Conservation (phyloP, 345 rosid genomes). For the Rhodamnia argentea region DNA sequence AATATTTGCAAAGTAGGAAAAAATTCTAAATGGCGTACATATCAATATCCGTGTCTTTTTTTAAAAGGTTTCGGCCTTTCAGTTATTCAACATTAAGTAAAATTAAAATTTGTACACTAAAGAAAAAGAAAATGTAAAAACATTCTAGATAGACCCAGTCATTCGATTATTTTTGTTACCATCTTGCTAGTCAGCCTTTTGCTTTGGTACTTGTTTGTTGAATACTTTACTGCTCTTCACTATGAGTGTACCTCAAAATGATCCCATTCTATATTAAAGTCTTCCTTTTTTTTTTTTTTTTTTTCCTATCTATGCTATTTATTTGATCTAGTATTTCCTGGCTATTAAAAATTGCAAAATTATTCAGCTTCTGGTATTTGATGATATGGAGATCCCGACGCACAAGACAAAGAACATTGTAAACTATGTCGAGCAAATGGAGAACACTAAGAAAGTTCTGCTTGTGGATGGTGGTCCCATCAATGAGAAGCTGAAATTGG, state of each 20-base stretch:
- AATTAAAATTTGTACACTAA: not conserved
- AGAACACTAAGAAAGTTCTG: conserved; percentile 72
- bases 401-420: conserved; percentile 86
- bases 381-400: conserved; percentile 63
- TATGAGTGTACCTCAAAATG: not conserved
- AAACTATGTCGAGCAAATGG: conserved; percentile 58
- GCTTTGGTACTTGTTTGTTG: not conserved
- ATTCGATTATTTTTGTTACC: not conserved
- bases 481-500: conserved; percentile 78
- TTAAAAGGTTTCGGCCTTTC: not conserved
- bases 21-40: not conserved
- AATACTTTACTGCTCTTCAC: not conserved
- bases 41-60: not conserved
- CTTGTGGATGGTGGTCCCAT: conserved; percentile 71
- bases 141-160: not conserved
- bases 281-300: not conserved
- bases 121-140: not conserved
- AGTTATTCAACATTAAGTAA: not conserved
- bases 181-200: not conserved
- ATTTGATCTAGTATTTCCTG: not conserved
- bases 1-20: not conserved
- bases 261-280: not conserved
- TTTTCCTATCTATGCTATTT: not conserved
- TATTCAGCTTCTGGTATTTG: conserved; percentile 76
- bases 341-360: not conserved